Base-by-base conservation (phyloP, 2,329 filamentous ascomycete genomes). In the Lecanicillium sp. region DNA sequence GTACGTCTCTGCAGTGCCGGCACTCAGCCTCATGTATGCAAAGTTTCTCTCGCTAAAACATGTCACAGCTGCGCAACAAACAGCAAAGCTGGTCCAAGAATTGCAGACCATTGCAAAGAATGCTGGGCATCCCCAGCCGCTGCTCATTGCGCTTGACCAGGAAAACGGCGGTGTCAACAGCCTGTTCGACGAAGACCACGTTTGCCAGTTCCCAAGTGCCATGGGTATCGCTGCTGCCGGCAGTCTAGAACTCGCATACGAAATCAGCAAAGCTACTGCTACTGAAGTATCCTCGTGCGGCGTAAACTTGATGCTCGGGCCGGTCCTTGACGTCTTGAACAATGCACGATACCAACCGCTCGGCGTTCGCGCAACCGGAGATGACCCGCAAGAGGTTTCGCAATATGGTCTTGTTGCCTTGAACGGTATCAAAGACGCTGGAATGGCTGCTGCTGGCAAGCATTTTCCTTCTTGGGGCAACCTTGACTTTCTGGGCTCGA, bases 101-200 rank as follows among this genome's bases (percentile, higher is more conserved):
- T 71, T 98, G 32, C 92, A 98, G 62, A 88, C 81, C 35, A 90
- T 94, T 55, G 92, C 92, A 28, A 85, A 86, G 55, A 76, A 94
- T 61, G 83, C 90, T 43, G 90, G 90, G 15, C 90, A 96, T 59
- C 83, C 85, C 3, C 82, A 90, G 3, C 92, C 92, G 3, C 67
- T 98, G 14, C 70, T 94, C 39, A 95, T 98, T 51, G 89, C 85
- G 29, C 68, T 96, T 28, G 92, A 96, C 56, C 92, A 98, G 58
- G 92, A 98, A 60, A 96, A 98, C 77, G 92, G 92, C 47, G 89
- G 90, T 3, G 90, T 95, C 58, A 96, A 95, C 65, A 95, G 87
- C 62, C 73, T 96, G 3, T 95, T 94, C 54, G 90, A 96, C 58
- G 88, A 95, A 51, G 86, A 92, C 53, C 92, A 89, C 57, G 90